Base-by-base conservation (phyloP, 2,329 filamentous ascomycete species). In the Aspergillus tubingensis region DNA sequence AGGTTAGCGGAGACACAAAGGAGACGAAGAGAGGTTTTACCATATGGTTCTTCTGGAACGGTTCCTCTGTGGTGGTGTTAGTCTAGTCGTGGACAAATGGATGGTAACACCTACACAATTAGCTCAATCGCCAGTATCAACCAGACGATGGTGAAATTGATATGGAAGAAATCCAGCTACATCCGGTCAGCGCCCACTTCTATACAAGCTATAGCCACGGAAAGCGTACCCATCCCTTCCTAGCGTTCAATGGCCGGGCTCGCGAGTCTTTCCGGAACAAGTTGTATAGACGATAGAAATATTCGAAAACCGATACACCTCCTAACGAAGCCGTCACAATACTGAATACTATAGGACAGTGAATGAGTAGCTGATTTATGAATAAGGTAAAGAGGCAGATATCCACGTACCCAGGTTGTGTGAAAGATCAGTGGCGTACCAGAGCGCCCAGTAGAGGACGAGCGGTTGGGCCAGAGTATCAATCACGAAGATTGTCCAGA, bases 391-490 rank as follows among this genome's bases (percentile, higher is more conserved):
- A 13, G 32, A 21, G 21, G 19, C 11, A 19, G 8, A 10, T 32
- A 7, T 13, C n/a, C 36, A 70, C 75, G 65, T 72, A 79, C 75
- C 72, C 63, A 77, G 38, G 48, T 80, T 77, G 60, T 76, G 74
- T 43, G 75, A 76, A 32, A 87, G 69, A 62, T 78, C 74, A 8
- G 84, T 83, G 63, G 78, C 79, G 64, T 87, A 87, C 83, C 83
- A 86, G 39, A 88, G 76, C 52, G 81, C 79, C 76, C 85, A 88
- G 74, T 88, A 88, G 2, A 88, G 77, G 3, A 78, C 81, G 60
- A 88, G 79, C 17, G 86, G 86, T 73, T 86, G 83, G 59, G 77
- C 81, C 61, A 86, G 76, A 54, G 82, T 84, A 73, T 88, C 86
- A 60, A 87, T 67, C 21, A 87, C 69, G 58, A 87, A 85, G 43